Evolutionary conservation across 495 filamentous ascomycete genomes (phyloP), one percentile per base, ranked within the genome.

Genomic region (Aspergillus avenaceus): DNA sequence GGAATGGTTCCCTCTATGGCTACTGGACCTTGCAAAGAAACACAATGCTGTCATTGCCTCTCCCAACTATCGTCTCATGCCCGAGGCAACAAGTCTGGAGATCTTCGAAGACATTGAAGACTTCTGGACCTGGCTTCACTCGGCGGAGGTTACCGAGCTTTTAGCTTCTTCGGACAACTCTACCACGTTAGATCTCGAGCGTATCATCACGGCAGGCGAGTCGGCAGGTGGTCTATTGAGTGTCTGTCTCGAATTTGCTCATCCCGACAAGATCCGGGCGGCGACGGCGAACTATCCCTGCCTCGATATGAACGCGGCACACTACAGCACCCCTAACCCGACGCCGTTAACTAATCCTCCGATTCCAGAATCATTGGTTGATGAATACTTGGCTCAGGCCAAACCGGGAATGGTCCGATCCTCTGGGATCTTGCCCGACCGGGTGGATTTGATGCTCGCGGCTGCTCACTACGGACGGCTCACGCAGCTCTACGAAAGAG

Each of bases 51-150:
- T 77, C 7, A 70, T 75, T 21, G 53, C 77, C 9, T 55, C 66
- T 2, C 60, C 69, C 8, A 72, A 80, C 61, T 79, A 83, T 66
- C 76, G 77, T 9, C 68, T 83, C 18, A 28, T 77, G 8, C 77
- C 78, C 24, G 75, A 80, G 46, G 56, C 69, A 23, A 76, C 54
- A 14, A 73, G 74, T 27, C 28, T 60, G 14, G 69, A 79, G n/a
- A 67, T 77, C 50, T 62, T 76, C 43, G 56, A 67, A 14, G 79
- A 83, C 52, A 34, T 81, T 4, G 55, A 63, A 19, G 69, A 75
- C 49, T 78, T 80, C 59, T 80, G 75, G 76, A 49, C 56, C 4
- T 81, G 79, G 78, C 36, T 77, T 12, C 64, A 59, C 28, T 65
- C 64, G 0, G 18, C 56, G 0, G 41, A 48, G 0, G 48, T 66